Conservation (phyloP, 2,329 filamentous ascomycete genomes). For the Fusarium secorum region DNA sequence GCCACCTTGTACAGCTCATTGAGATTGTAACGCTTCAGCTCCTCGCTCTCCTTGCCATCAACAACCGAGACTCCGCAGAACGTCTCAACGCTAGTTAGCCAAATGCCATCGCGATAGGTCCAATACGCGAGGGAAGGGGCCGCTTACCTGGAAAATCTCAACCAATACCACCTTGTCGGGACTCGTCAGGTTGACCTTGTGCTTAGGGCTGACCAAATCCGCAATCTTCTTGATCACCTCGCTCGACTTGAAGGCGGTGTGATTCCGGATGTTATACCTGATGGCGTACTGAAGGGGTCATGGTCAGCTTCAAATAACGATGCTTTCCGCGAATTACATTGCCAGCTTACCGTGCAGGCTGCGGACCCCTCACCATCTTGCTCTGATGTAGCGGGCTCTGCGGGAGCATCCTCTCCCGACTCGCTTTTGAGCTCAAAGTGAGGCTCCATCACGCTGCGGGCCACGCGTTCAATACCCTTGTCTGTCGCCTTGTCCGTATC, state of each 20-base stretch:
- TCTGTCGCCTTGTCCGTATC: slow-evolving; percentile 71
- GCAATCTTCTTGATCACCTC: slow-evolving; percentile 77
- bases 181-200: slow-evolving; percentile 80
- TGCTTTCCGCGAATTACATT: slow-evolving; percentile 1
- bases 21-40: slow-evolving; percentile 79
- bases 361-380: slow-evolving; percentile 27
- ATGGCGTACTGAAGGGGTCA: slow-evolving; percentile 74
- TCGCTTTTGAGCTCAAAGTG: slow-evolving; percentile 63
- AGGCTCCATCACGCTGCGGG: slow-evolving; percentile 66
- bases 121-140: slow-evolving; percentile 24
- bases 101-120: slow-evolving; percentile 25
- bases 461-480: slow-evolving; percentile 71
- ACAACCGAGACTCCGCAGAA: slow-evolving; percentile 83
- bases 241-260: slow-evolving; percentile 72
- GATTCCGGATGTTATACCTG: slow-evolving; percentile 77
- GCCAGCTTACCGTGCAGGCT: slow-evolving; percentile 53
- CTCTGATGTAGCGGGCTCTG: slow-evolving; percentile 19
- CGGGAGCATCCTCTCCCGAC: slow-evolving; percentile 26
- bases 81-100: slow-evolving; percentile 59
- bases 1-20: slow-evolving; percentile 70
- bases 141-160: slow-evolving; percentile 77
- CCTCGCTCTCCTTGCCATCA: slow-evolving; percentile 72
- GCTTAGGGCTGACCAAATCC: slow-evolving; percentile 67
- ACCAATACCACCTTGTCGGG: slow-evolving; percentile 82
- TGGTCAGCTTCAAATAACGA: slow-evolving; percentile 27